A percentile compares a stretch with the other conserved stretches of the same genome.
phyloP scores from a whole-genome alignment of 2,329 filamentous ascomycete species.

The Grosmannia serpens region DNA sequence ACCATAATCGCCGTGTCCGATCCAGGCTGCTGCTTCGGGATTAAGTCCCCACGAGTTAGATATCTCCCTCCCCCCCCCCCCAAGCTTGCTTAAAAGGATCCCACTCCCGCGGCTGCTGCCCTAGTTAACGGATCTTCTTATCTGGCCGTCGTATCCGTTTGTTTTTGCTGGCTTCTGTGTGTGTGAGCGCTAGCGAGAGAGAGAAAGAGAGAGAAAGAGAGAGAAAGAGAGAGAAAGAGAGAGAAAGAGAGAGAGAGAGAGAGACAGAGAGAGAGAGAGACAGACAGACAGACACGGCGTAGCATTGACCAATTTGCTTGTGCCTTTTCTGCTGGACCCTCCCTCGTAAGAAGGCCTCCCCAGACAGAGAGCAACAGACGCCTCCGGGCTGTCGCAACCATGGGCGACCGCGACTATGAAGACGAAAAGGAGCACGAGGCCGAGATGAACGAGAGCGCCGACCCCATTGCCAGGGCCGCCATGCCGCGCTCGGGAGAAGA shows the following conservation, averaged over 20 bases:
- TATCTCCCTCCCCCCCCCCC: too few relatives aligned
- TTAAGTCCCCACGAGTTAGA: too few relatives aligned
- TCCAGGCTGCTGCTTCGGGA: neutral
- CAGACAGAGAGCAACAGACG: too few relatives aligned
- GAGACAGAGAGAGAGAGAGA: too few relatives aligned
- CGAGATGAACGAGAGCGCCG: conserved; percentile 9
- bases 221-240: too few relatives aligned
- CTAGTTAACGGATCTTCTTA: neutral
- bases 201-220: too few relatives aligned
- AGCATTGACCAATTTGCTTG: neutral
- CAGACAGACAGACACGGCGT: neutral
- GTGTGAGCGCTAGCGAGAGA: too few relatives aligned
- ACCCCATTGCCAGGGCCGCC: conserved; percentile 9
- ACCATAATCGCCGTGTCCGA: neutral
- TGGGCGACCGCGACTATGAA: conserved; percentile 7
- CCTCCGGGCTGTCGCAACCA: neutral
- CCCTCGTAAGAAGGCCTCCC: too few relatives aligned
- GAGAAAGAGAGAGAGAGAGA: too few relatives aligned
- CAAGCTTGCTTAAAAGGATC: too few relatives aligned
- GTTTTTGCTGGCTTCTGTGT: neutral
- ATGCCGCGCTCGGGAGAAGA: conserved; percentile 5
- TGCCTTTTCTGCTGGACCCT: neutral
- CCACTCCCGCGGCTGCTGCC: neutral
- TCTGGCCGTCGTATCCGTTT: neutral
- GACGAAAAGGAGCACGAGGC: conserved; percentile 11